phyloP scores from a whole-genome alignment of 2,329 filamentous ascomycete species.

The Alternaria ethzedia region DNA sequence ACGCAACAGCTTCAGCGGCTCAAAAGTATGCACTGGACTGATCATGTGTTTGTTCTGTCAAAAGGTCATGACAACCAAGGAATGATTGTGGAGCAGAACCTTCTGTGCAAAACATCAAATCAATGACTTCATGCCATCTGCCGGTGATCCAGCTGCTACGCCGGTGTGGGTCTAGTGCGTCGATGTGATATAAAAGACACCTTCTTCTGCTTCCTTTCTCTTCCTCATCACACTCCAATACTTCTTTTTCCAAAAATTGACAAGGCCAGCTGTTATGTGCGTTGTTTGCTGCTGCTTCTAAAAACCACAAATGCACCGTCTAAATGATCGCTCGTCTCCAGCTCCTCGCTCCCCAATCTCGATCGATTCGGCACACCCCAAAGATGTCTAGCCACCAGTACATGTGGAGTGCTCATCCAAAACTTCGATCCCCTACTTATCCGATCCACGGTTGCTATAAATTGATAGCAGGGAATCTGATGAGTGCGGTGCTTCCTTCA shows the following conservation, averaged over 20 bases:
- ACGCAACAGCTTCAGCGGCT: too few relatives aligned
- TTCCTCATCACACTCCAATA: not conserved
- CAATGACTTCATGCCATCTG: not conserved
- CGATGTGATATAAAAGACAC: not conserved
- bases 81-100: too few relatives aligned
- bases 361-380: not conserved
- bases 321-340: too few relatives aligned
- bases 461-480: not conserved
- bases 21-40: too few relatives aligned
- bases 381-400: not conserved
- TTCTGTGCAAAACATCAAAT: accelerated
- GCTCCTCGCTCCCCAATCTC: not conserved
- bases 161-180: not conserved
- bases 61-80: not conserved
- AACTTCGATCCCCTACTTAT: too few relatives aligned
- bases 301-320: not conserved
- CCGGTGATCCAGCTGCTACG: too few relatives aligned
- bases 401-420: not conserved
- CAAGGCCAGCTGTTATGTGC: not conserved
- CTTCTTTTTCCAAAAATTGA: not conserved
- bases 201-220: not conserved
- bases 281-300: not conserved
- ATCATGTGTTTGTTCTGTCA: not conserved
- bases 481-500: not conserved
- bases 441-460: not conserved